These are phyloP conservation scores for Yamadazyma endophytica DNA, from an alignment of 805 yeast species.

Conservation along the genomic window DNA sequence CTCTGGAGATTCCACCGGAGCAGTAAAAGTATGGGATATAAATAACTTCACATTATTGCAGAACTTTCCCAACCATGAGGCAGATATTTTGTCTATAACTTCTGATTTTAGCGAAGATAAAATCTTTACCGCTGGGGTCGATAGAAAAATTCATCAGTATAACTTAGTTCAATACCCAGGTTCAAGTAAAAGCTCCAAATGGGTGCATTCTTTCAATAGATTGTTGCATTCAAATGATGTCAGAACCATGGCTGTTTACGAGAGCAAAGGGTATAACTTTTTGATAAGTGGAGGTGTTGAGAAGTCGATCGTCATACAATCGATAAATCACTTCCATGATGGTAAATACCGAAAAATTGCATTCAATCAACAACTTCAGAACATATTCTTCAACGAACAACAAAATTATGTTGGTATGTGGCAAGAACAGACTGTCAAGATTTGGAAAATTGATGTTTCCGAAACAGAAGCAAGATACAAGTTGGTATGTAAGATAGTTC, in stretches of 20 bases:
- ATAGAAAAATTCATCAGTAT: slow-evolving; percentile 81
- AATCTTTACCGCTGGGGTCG: slow-evolving; percentile 88
- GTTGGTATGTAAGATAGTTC: slow-evolving; percentile 59
- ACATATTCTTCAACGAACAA: slow-evolving; percentile 43
- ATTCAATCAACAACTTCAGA: slow-evolving; percentile 52
- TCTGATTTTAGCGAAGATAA: slow-evolving; percentile 56
- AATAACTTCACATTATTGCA: slow-evolving; percentile 72
- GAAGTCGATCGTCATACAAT: slow-evolving; percentile 60
- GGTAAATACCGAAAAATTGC: slow-evolving; percentile 72
- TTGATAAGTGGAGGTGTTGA: slow-evolving; percentile 85
- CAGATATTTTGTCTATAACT: slow-evolving; percentile 78
- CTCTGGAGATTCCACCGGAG: slow-evolving; percentile 96
- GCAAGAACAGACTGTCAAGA: slow-evolving; percentile 76
- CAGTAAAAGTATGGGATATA: slow-evolving; percentile 89
- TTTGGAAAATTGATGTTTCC: slow-evolving; percentile 56
- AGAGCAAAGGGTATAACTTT: slow-evolving; percentile 62
- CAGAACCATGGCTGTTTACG: slow-evolving; percentile 68
- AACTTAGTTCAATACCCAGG: slow-evolving; percentile 33
- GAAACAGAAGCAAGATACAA: slow-evolving; percentile 36
- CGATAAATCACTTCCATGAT: slow-evolving; percentile 63
- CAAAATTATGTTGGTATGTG: slow-evolving; percentile 63
- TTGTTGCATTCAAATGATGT: slow-evolving; percentile 84
- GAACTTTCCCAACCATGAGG: slow-evolving; percentile 80
- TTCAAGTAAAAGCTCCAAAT: slow-evolving; percentile 38
- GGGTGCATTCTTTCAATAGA: slow-evolving; percentile 76